Percentiles rank a stretch among this genome's conserved stretches.
phyloP scores from a whole-genome alignment of 306 rosid genomes.

The Prunus padus region DNA sequence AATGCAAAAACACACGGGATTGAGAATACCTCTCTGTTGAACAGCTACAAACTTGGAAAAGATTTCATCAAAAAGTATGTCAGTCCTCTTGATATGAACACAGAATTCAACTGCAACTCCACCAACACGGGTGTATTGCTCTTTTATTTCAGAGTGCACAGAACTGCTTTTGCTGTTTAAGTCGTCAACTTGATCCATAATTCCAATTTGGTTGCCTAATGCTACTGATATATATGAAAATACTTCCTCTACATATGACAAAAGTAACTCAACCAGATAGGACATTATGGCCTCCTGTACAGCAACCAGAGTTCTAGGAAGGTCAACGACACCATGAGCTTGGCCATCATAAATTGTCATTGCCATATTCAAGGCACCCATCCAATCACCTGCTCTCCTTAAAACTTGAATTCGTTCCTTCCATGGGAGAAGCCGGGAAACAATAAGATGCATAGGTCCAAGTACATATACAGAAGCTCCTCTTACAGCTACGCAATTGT shows the following conservation, averaged over 20 bases:
- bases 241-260: conserved; percentile 91
- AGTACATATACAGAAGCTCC: conserved; percentile 93
- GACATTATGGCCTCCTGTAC: conserved; percentile 91
- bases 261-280: conserved; percentile 80
- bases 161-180: conserved; percentile 47
- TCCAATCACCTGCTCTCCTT: conserved; percentile 94
- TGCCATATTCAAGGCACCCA: conserved; percentile 96
- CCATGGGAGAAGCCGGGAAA: conserved; percentile 98
- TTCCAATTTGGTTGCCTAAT: conserved; percentile 82
- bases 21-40: conserved; percentile 74
- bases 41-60: conserved; percentile 72
- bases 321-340: conserved; percentile 93
- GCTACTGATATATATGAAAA: conserved; percentile 95
- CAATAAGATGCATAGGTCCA: conserved; percentile 72
- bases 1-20: conserved; percentile 20
- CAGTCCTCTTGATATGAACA: conserved; percentile 89
- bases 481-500: conserved; percentile 80
- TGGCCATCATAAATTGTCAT: conserved; percentile 92
- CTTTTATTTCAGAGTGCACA: conserved; percentile 81
- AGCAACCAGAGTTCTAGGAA: conserved; percentile 89
- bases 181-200: conserved; percentile 48
- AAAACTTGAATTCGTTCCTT: conserved; percentile 86
- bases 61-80: conserved; percentile 91
- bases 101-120: conserved; percentile 99
- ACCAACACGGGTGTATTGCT: conserved; percentile 91